phyloP scores from a whole-genome alignment of 2,329 filamentous ascomycete species.

The Arachnopeziza araneosa region DNA sequence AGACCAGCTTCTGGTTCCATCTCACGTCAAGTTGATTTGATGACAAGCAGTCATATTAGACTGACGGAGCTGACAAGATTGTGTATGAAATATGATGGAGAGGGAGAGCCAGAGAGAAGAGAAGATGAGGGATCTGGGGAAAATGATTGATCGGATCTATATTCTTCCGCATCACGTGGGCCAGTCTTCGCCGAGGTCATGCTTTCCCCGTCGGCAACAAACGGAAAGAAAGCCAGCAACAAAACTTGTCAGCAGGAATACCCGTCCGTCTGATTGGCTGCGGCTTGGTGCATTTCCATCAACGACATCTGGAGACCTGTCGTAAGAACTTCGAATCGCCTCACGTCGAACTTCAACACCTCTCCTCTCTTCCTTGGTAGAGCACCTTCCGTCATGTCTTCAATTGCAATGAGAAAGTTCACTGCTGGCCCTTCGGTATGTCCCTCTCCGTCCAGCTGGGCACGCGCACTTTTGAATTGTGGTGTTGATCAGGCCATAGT shows the following conservation, averaged over 20 bases:
- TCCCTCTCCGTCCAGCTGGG: slow-evolving; percentile 22
- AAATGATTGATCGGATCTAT: neutral
- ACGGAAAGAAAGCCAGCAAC: neutral
- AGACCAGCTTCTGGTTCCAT: neutral
- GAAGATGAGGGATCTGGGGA: neutral
- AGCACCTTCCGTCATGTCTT: slow-evolving; percentile 47
- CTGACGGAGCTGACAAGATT: neutral
- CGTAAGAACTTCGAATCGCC: slow-evolving; percentile 9
- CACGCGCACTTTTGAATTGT: neutral
- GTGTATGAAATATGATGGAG: no score
- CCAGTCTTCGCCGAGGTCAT: neutral
- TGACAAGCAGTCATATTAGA: neutral
- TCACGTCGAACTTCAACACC: slow-evolving; percentile 1
- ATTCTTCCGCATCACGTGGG: neutral
- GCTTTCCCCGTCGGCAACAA: neutral
- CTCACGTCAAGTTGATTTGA: neutral
- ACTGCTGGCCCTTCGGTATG: slow-evolving; percentile 51
- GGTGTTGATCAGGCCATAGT: slow-evolving; percentile 23
- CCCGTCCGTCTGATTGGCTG: slow-evolving; percentile 12
- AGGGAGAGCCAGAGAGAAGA: neutral
- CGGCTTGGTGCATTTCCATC: slow-evolving; percentile 16
- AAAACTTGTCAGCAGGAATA: slow-evolving; percentile 13
- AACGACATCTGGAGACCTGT: slow-evolving; percentile 12
- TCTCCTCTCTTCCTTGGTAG: slow-evolving; percentile 15
- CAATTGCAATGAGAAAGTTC: slow-evolving; percentile 59